These are phyloP conservation scores for baker's yeast (Saccharomyces cerevisiae) DNA, from an alignment of 805 yeast species.

Conservation along the genomic window DNA sequence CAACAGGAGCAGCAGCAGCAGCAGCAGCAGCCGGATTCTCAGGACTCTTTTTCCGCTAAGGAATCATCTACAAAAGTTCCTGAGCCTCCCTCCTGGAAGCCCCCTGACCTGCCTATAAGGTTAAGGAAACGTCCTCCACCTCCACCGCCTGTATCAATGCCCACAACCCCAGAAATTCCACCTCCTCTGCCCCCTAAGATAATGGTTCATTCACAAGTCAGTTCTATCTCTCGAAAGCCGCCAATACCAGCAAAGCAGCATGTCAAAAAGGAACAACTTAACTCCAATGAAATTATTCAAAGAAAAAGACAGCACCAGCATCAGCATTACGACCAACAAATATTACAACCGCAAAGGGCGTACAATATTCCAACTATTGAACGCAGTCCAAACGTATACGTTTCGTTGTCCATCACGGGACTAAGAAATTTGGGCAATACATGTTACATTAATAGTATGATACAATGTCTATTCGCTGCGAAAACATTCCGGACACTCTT, in stretches of 20 bases:
- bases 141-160: conserved; percentile 24
- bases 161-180: conserved; percentile 6
- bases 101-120: conserved; percentile 22
- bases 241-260: neutral
- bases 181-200: conserved; percentile 5
- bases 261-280: neutral
- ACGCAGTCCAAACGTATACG: conserved; percentile 32
- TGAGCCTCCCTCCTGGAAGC: conserved; percentile 13
- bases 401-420: conserved; percentile 48
- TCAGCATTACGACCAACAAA: neutral
- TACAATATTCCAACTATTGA: conserved; percentile 34
- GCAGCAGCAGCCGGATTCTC: neutral
- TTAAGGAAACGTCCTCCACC: conserved; percentile 23
- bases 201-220: neutral
- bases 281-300: neutral
- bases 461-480: conserved; percentile 60
- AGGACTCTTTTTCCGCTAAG: neutral
- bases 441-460: conserved; percentile 66
- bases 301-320: neutral
- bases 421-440: conserved; percentile 62
- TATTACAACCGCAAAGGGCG: neutral
- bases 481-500: conserved; percentile 43
- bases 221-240: neutral
- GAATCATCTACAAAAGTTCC: conserved; percentile 1
- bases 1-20: neutral